phyloP scores from a whole-genome alignment of 2,329 filamentous ascomycete species.

The Stenocarpella maydis region DNA sequence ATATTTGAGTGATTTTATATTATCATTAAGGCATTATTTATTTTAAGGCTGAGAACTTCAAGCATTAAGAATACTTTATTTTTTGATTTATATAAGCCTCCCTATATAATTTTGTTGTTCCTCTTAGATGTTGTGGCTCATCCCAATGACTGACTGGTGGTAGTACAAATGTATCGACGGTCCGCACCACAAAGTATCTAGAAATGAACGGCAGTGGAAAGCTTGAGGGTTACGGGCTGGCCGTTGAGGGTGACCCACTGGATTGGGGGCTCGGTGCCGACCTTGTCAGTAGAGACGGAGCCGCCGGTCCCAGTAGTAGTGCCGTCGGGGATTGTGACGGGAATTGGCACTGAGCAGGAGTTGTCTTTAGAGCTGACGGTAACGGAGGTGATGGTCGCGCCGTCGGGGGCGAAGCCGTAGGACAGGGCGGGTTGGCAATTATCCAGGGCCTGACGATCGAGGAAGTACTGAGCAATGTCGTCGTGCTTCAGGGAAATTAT shows the following conservation, averaged over 20 bases:
- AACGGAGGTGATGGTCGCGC: not conserved
- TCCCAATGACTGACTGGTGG: not conserved
- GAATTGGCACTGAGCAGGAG: not conserved
- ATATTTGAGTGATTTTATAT: too few species aligned
- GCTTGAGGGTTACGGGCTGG: not conserved
- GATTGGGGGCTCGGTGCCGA: not conserved
- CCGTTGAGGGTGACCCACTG: constrained; percentile 8
- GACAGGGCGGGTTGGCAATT: not conserved
- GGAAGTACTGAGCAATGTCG: constrained; percentile 5
- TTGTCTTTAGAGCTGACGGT: not conserved
- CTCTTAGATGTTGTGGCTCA: not conserved
- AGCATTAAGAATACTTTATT: too few species aligned
- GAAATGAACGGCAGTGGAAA: not conserved
- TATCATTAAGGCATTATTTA: too few species aligned
- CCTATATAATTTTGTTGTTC: too few species aligned
- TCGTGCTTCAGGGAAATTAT: constrained; percentile 11
- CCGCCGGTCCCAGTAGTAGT: not conserved
- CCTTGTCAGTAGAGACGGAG: not conserved
- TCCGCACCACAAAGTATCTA: not conserved
- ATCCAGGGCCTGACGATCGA: not conserved
- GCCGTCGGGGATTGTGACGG: not conserved
- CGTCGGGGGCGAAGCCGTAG: not conserved
- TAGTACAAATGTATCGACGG: not conserved
- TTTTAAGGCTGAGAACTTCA: too few species aligned
- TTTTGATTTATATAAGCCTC: too few species aligned